Evolutionary conservation across 306 rosid species (phyloP).

Genomic region (Corylus americana): DNA sequence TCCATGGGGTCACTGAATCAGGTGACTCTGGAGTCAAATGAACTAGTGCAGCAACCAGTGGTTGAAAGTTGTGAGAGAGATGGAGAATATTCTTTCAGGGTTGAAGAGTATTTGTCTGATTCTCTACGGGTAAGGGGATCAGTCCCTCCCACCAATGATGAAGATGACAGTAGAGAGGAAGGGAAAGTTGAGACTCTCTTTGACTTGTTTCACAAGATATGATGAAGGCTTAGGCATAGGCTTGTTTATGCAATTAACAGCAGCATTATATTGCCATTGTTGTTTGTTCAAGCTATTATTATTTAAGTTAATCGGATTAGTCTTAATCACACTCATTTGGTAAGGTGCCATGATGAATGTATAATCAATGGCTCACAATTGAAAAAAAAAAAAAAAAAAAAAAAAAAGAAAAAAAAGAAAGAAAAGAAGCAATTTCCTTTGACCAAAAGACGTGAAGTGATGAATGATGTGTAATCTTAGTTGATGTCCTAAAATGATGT

Average conservation of each 20-base stretch:
- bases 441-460: too few relatives aligned
- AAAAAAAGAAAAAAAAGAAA: too few relatives aligned
- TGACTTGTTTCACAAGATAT: slow-evolving; percentile 68
- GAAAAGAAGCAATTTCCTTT: too few relatives aligned
- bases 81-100: slow-evolving; percentile 34
- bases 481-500: too few relatives aligned
- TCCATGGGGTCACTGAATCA: slow-evolving; percentile 73
- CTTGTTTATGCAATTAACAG: too few relatives aligned
- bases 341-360: too few relatives aligned
- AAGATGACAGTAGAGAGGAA: slow-evolving; percentile 39
- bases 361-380: too few relatives aligned
- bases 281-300: neutral
- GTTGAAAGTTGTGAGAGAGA: slow-evolving; percentile 28
- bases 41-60: slow-evolving; percentile 36
- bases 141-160: slow-evolving; percentile 27
- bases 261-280: too few relatives aligned
- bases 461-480: too few relatives aligned
- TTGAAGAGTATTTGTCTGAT: slow-evolving; percentile 45
- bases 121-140: slow-evolving; percentile 29
- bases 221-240: too few relatives aligned
- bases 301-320: neutral
- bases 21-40: slow-evolving; percentile 55
- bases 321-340: neutral
- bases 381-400: too few relatives aligned
- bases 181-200: slow-evolving; percentile 53